Base-by-base conservation (phyloP, 208 protist species). In the Porcisia hertigi region DNA sequence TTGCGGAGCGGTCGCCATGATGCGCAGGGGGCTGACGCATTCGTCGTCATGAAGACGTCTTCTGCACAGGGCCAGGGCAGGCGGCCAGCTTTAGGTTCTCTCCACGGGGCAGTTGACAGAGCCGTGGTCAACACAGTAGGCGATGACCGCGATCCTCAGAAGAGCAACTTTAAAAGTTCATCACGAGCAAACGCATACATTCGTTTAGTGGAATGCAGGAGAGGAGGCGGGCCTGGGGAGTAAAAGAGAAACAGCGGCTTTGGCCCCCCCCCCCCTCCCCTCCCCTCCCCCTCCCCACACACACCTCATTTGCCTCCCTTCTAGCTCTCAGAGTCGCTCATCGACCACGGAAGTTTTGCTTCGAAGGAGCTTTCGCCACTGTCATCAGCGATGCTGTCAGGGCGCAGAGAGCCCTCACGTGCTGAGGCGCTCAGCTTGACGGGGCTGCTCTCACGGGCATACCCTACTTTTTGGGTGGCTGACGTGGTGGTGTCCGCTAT, bases 341-440 rank as follows among this genome's bases (percentile, higher is more conserved):
- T 86, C 77, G 62, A 85, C 77, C 88, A 92, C 18, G 88, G 88
- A 8, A 92, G 66, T 60, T 76, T 81, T 14, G 79, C 83, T 45
- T 92, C 85, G 71, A 92, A 92, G 1, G 82, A 80, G 5, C 80
- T 74, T 0, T 81, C 72, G n/a, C 6, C 66, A 62, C 34, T 59
- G 34, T 45, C 49, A 45, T 79, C 57, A 54, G 12, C 74, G 8
- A 39, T 36, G 52, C 39, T 66, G 62, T 39, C 72, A 66, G 34
- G 39, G 12, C n/a, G 34, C 8, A 30, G 20, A 66, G 60, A 0
- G 43, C 62, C 20, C 3, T 23, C 20, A 52, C 63, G 72, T 62
- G 25, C 59, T 39, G 71, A 63, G 0, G 55, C 66, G 16, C 72
- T 77, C 57, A 77, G 18, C 65, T 82, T 71, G 23, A 74, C 72